These are phyloP conservation scores for Diplotaxis tenuifolia DNA, from an alignment of 345 rosid species.

Conservation along the genomic window DNA sequence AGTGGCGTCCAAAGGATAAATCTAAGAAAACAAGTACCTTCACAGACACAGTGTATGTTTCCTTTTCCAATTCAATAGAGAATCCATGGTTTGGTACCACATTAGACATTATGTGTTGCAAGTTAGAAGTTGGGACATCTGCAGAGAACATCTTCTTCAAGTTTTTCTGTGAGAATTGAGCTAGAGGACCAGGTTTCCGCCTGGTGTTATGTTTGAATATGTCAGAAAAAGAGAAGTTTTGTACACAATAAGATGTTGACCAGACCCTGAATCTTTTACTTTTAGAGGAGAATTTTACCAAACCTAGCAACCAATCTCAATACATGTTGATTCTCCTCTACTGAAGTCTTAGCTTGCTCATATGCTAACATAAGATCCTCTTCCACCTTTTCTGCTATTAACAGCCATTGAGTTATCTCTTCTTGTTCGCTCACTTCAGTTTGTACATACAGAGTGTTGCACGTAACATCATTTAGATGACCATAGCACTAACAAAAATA, in stretches of 20 bases:
- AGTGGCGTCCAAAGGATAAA: conserved; percentile 23
- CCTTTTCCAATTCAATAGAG: conserved; percentile 43
- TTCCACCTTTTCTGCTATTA: conserved; percentile 46
- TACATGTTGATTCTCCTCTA: conserved; percentile 7
- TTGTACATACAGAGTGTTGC: not conserved
- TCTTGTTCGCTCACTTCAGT: conserved; percentile 21
- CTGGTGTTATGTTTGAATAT: not conserved
- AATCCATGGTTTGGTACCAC: conserved; percentile 44
- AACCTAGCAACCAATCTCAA: not conserved
- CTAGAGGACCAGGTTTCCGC: conserved; percentile 18
- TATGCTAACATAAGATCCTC: conserved; percentile 49
- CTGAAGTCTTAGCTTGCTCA: conserved; percentile 34
- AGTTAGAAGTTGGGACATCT: conserved; percentile 43
- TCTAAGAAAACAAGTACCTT: conserved; percentile 54
- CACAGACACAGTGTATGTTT: conserved; percentile 49
- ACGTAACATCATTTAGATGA: not conserved
- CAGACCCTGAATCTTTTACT: conserved; percentile 39
- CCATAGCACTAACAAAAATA: not conserved
- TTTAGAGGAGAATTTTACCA: conserved; percentile 47
- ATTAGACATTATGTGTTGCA: conserved; percentile 35
- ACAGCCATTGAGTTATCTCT: conserved; percentile 41
- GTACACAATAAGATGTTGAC: conserved; percentile 15
- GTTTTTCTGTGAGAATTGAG: conserved; percentile 34
- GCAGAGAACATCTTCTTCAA: conserved; percentile 40
- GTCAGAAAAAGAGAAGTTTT: not conserved